These are phyloP conservation scores for Sclerotinia spermophila DNA, from an alignment of 2,329 filamentous ascomycete species.

Conservation along the genomic window DNA sequence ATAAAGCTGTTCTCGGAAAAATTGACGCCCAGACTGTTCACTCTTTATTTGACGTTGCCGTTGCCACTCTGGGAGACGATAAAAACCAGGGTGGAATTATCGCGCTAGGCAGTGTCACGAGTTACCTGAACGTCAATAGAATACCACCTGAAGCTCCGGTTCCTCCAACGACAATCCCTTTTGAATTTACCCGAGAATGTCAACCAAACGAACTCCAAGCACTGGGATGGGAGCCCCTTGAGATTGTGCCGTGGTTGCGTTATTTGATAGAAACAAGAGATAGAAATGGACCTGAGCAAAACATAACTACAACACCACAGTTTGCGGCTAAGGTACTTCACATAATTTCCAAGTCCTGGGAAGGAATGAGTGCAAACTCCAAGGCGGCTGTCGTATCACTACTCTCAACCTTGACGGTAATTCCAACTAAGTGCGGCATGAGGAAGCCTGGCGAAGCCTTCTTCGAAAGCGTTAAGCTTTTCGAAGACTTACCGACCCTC, in stretches of 20 bases:
- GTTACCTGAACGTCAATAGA: slow-evolving; percentile 71
- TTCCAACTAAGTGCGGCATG: slow-evolving; percentile 92
- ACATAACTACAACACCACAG: slow-evolving; percentile 65
- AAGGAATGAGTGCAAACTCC: slow-evolving; percentile 63
- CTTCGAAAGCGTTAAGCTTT: slow-evolving; percentile 89
- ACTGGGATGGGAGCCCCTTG: slow-evolving; percentile 81
- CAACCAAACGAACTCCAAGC: slow-evolving; percentile 65
- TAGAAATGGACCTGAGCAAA: slow-evolving; percentile 57
- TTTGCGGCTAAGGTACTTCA: slow-evolving; percentile 76
- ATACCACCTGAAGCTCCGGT: slow-evolving; percentile 80
- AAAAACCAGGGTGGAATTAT: slow-evolving; percentile 67
- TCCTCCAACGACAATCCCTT: slow-evolving; percentile 78
- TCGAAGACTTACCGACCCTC: slow-evolving; percentile 86
- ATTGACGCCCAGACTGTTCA: slow-evolving; percentile 66
- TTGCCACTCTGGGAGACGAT: slow-evolving; percentile 63
- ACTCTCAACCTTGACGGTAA: slow-evolving; percentile 66
- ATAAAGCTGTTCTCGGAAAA: slow-evolving; percentile 66
- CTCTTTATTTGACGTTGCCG: slow-evolving; percentile 72
- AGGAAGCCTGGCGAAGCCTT: slow-evolving; percentile 80
- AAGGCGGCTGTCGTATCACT: slow-evolving; percentile 63
- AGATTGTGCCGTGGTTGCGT: slow-evolving; percentile 79
- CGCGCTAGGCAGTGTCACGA: slow-evolving; percentile 68
- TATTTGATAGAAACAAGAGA: slow-evolving; percentile 70
- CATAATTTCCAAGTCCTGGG: slow-evolving; percentile 87
- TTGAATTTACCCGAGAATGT: slow-evolving; percentile 73